phyloP scores from a whole-genome alignment of 257 asterid species.

The Capsicum rhomboideum region DNA sequence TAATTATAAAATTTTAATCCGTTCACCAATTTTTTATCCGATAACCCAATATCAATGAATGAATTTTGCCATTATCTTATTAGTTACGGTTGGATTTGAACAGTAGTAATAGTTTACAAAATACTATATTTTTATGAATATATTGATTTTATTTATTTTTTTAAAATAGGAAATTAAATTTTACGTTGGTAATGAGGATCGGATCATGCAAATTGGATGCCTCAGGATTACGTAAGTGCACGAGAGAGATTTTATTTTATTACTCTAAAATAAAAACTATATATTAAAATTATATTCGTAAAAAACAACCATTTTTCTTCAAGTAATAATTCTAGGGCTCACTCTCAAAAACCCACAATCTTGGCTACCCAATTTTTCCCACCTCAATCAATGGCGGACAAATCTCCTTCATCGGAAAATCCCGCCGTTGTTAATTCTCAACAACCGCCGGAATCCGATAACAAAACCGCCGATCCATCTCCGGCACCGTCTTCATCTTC shows the following conservation, averaged over 20 bases:
- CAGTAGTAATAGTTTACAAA: no score
- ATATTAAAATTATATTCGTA: background rate
- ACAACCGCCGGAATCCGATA: slow-evolving; percentile 21
- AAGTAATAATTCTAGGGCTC: background rate
- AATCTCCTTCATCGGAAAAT: slow-evolving; percentile 33
- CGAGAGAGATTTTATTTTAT: background rate
- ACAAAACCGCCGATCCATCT: slow-evolving; percentile 21
- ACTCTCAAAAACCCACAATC: background rate
- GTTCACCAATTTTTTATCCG: no score
- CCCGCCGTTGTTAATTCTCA: slow-evolving; percentile 21
- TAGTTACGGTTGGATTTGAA: no score
- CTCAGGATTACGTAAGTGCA: background rate
- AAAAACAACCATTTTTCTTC: background rate
- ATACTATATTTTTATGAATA: no score
- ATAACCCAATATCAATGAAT: no score
- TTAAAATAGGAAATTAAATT: background rate
- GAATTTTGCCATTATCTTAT: no score
- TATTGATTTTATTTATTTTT: no score
- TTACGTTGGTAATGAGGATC: background rate
- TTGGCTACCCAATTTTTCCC: background rate
- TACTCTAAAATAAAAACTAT: background rate
- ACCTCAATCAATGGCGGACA: slow-evolving; percentile 61
- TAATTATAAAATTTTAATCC: no score
- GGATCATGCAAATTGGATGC: background rate
- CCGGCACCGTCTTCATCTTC: slow-evolving; percentile 28